phyloP scores from a whole-genome alignment of 1,139 yeast genomes.

The Sugiyamaella castrensis region DNA sequence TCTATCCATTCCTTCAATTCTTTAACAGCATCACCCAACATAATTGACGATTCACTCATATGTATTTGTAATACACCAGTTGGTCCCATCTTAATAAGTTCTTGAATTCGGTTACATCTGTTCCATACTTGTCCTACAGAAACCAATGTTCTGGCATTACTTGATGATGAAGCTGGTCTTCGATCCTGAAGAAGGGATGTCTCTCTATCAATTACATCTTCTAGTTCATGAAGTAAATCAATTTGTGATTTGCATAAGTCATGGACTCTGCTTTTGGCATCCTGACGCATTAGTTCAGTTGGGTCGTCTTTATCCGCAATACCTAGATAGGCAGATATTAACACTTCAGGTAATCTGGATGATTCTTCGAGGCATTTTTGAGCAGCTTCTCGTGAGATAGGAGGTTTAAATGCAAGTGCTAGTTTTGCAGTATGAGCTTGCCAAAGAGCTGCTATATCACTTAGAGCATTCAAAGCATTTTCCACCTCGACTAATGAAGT shows the following conservation, averaged over 20 bases:
- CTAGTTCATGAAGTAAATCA: slow-evolving; percentile 16
- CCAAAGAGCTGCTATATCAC: slow-evolving; percentile 56
- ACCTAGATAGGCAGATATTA: slow-evolving; percentile 5
- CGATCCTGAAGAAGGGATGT: slow-evolving; percentile 11
- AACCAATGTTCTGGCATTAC: slow-evolving; percentile 11
- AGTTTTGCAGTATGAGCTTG: slow-evolving; percentile 77
- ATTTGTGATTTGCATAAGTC: slow-evolving; percentile 3
- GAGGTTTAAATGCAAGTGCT: slow-evolving; percentile 72
- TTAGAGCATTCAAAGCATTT: slow-evolving; percentile 47
- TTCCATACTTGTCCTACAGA: slow-evolving; percentile 15
- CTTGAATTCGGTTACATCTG: slow-evolving; percentile 8
- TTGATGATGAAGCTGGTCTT: slow-evolving; percentile 8
- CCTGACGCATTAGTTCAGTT: slow-evolving; percentile 7
- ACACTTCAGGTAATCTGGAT: slow-evolving; percentile 7
- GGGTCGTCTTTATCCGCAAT: slow-evolving; percentile 4
- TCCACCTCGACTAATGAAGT: slow-evolving; percentile 17
- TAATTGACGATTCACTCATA: slow-evolving; percentile 4
- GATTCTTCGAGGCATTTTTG: slow-evolving; percentile 51
- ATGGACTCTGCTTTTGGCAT: slow-evolving; percentile 1
- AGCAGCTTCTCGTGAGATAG: slow-evolving; percentile 51
- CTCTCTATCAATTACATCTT: slow-evolving; percentile 10
- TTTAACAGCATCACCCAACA: slow-evolving; percentile 10
- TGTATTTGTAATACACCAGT: slow-evolving; percentile 6
- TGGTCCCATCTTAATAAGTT: slow-evolving; percentile 7
- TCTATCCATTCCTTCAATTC: slow-evolving; percentile 10